Evolutionary conservation across 495 filamentous ascomycete species (phyloP), one percentile per base, ranked within the genome.

Genomic region (Aspergillus indologenus): DNA sequence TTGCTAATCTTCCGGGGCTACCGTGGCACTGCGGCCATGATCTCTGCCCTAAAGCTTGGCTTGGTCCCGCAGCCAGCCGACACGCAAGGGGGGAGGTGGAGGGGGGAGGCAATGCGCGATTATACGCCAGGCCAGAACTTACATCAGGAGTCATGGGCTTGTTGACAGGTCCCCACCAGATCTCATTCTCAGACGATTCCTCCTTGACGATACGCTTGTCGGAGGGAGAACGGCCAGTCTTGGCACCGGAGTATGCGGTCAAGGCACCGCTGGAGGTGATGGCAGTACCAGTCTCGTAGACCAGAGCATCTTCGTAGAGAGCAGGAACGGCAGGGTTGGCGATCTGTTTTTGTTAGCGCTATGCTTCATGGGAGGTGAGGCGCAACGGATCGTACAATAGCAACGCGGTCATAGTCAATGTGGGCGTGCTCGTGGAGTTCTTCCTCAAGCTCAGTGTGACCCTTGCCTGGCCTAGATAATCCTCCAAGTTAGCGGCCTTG

Each of bases 91-190:
- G 48, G 63, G 63, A 55, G 53, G 49, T 18, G 53, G 63, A 45
- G 63, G 63, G 57, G 53, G 49, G 57, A 67, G 58, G 70, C 73
- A 65, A 63, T 58, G 59, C 54, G 44, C 21, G 55, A 23, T 46
- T 24, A 31, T 31, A 20, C 17, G 43, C 56, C 24, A 20, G 31
- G 15, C 46, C n/a, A 55, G 23, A 47, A 83, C 92, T 87, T 86
- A 98, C 94, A 79, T 98, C 93, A 65, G 92, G 90, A 61, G 85
- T 87, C 94, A 98, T 98, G 56, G 94, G 90, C 85, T 96, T 97
- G 82, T 98, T 98, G 63, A 98, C 94, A 45, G 94, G 94, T 63
- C 90, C 93, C 87, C 91, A 98, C 94, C 94, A 98, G 69, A 98
- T 82, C 49, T 98, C 85, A 31, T 91, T 88, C 71, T 95, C 87